A percentile compares a stretch with the other conserved stretches of the same genome.
Evolutionary conservation across 2,329 filamentous ascomycete genomes (phyloP).

Genomic region (Xylariaceae sp.): DNA sequence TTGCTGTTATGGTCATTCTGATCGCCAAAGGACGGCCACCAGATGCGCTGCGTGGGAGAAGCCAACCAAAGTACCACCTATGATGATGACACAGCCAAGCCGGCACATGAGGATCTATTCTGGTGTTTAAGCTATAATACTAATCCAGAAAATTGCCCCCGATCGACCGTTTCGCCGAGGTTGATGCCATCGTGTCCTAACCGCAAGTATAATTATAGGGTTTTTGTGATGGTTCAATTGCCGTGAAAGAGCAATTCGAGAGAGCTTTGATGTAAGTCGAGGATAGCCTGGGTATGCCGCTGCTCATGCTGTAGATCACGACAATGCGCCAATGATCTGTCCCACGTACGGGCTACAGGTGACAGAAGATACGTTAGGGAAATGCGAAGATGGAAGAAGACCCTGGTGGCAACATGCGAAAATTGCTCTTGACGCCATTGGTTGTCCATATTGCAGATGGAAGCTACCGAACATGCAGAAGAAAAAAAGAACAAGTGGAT

Average conservation of each 20-base stretch:
- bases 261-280: too few species aligned
- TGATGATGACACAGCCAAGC: constrained; percentile 10
- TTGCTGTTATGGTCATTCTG: constrained; percentile 12
- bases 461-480: neutral
- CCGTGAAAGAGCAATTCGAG: too few species aligned
- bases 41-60: neutral
- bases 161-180: neutral
- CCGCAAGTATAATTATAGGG: too few species aligned
- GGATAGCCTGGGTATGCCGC: too few species aligned
- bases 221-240: too few species aligned
- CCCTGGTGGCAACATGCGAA: neutral
- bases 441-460: neutral
- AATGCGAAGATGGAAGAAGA: neutral
- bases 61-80: neutral
- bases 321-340: too few species aligned
- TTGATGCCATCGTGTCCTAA: constrained; percentile 1
- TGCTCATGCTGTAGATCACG: too few species aligned
- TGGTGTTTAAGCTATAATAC: neutral
- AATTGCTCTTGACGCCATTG: neutral
- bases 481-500: neutral
- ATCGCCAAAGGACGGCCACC: constrained; percentile 1
- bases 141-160: neutral
- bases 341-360: too few species aligned
- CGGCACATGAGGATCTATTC: constrained; percentile 18
- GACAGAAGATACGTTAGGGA: too few species aligned